These are phyloP conservation scores for Purpureocillium lavendulum DNA, from an alignment of 2,329 filamentous ascomycete genomes.

Conservation along the genomic window DNA sequence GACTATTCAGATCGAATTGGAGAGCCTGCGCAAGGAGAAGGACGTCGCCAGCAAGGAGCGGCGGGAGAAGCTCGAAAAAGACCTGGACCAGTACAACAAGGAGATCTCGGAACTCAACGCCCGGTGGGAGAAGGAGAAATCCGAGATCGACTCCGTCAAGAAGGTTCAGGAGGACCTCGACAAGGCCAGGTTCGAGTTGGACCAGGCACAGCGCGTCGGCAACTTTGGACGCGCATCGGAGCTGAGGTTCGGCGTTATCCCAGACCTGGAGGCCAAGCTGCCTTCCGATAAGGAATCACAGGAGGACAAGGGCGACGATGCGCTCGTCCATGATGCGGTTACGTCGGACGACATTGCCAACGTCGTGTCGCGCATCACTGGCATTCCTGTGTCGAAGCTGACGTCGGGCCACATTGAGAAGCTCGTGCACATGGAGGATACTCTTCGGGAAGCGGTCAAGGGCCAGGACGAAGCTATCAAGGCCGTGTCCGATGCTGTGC, in stretches of 20 bases:
- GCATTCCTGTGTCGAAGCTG: conserved; percentile 86
- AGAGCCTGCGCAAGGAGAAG: conserved; percentile 88
- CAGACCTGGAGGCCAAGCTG: conserved; percentile 67
- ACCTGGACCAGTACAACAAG: conserved; percentile 67
- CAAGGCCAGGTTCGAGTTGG: conserved; percentile 73
- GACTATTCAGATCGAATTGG: conserved; percentile 94
- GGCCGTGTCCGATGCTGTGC: conserved; percentile 85
- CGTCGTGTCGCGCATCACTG: conserved; percentile 85
- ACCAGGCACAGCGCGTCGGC: conserved; percentile 77
- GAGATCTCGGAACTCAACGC: conserved; percentile 68
- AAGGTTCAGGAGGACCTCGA: conserved; percentile 83
- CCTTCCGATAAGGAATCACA: conserved; percentile 59
- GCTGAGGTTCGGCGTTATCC: conserved; percentile 81
- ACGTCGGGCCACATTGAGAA: conserved; percentile 93
- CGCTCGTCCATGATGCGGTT: conserved; percentile 87
- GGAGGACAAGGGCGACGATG: conserved; percentile 31
- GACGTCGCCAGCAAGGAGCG: conserved; percentile 85
- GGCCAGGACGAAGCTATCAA: conserved; percentile 92
- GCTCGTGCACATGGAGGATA: conserved; percentile 91
- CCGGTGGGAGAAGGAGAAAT: conserved; percentile 84
- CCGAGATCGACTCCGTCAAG: conserved; percentile 81
- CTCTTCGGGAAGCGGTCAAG: conserved; percentile 71
- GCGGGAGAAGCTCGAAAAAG: conserved; percentile 73
- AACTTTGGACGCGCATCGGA: conserved; percentile 90
- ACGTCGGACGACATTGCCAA: conserved; percentile 88